These are phyloP conservation scores for Hypoxylon perforatum DNA, from an alignment of 495 filamentous ascomycete genomes.

Conservation along the genomic window DNA sequence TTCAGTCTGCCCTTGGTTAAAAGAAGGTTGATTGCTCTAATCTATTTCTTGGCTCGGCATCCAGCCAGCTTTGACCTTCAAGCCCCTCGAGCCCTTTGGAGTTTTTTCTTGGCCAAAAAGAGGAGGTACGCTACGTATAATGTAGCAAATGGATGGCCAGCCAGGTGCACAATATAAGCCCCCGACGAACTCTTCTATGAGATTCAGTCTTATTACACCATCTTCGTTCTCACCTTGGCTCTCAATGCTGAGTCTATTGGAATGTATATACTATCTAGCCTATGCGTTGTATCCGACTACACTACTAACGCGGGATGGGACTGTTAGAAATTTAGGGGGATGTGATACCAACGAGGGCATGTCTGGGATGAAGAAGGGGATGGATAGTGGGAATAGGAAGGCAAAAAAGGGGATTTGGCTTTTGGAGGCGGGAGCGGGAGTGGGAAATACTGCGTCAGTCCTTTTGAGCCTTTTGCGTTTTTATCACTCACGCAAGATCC, in stretches of 20 bases:
- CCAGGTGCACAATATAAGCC: slow-evolving; percentile 1
- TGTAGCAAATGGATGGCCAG: slow-evolving; percentile 14
- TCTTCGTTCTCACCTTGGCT: slow-evolving; percentile 2
- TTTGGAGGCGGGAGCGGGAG: too few species aligned
- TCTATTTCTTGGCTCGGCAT: slow-evolving; percentile 5
- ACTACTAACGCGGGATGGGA: slow-evolving; percentile 24
- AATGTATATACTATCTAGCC: slow-evolving; percentile 41
- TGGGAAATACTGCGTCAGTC: slow-evolving; percentile 1
- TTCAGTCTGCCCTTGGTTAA: slow-evolving; percentile 8
- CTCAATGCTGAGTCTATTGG: slow-evolving; percentile 19
- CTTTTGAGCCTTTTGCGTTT: slow-evolving; percentile 12
- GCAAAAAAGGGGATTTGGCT: slow-evolving; percentile 11
- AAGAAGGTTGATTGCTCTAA: slow-evolving; percentile 12
- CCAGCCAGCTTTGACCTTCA: slow-evolving; percentile 6
- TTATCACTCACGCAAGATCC: slow-evolving; percentile 3
- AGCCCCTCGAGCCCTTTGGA: not conserved
- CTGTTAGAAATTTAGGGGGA: slow-evolving; percentile 24
- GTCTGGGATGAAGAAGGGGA: slow-evolving; percentile 18
- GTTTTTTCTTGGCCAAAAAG: not conserved
- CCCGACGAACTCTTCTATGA: not conserved
- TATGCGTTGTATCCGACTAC: slow-evolving; percentile 30
- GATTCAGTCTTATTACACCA: slow-evolving; percentile 4
- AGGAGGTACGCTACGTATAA: slow-evolving; percentile 3
- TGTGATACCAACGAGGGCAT: slow-evolving; percentile 30
- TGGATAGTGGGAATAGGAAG: slow-evolving; percentile 12